Evolutionary conservation across 495 filamentous ascomycete species (phyloP).

Genomic region (Corynascus novoguineensis): DNA sequence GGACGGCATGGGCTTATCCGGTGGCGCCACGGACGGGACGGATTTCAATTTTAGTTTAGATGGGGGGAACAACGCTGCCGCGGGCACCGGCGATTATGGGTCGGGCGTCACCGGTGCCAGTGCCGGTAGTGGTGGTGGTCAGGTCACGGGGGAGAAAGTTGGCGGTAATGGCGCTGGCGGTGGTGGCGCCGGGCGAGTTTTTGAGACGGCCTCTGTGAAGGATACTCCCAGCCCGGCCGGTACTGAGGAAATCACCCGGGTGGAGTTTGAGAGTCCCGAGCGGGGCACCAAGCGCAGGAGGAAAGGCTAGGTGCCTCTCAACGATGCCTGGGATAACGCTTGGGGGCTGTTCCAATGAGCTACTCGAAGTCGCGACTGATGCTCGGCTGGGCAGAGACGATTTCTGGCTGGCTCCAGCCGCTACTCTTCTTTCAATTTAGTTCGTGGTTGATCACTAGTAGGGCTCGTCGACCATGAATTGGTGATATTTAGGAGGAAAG

Average conservation of each 20-base stretch:
- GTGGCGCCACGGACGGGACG: constrained; percentile 18
- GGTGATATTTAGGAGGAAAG: neutral
- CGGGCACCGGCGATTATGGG: neutral
- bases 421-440: neutral
- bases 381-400: no score
- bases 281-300: constrained; percentile 38
- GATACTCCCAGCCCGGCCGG: constrained; percentile 42
- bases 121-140: neutral
- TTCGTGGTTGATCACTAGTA: neutral
- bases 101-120: neutral
- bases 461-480: no score
- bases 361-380: no score
- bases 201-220: constrained; percentile 30
- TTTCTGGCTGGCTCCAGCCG: neutral
- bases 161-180: neutral
- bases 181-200: constrained; percentile 19
- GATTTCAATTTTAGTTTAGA: constrained; percentile 42
- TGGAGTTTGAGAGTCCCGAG: constrained; percentile 36
- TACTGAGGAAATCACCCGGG: constrained; percentile 42
- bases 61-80: neutral
- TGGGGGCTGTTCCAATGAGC: no score
- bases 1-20: constrained; percentile 2
- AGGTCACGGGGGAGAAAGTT: neutral
- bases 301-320: constrained; percentile 18
- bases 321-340: neutral